These are phyloP conservation scores for Prunus mira DNA, from an alignment of 306 rosid genomes.

Conservation along the genomic window DNA sequence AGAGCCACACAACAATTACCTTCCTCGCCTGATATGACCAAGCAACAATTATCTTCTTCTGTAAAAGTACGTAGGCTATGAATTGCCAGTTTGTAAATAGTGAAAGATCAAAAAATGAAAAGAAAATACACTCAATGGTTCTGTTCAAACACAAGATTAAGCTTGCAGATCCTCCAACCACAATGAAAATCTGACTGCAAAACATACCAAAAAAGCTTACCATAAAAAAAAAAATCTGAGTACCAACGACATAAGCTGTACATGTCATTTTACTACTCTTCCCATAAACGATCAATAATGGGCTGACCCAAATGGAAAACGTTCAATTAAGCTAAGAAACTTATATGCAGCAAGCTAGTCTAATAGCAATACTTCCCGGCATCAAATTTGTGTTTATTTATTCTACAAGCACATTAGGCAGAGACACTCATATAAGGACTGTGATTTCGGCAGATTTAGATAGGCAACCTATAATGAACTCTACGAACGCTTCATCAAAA, in stretches of 20 bases:
- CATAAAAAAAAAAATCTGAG: not conserved
- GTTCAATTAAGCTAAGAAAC: not conserved
- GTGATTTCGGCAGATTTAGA: not conserved
- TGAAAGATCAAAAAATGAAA: too few relatives aligned
- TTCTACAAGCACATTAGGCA: not conserved
- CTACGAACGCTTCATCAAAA: conserved; percentile 62
- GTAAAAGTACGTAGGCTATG: too few relatives aligned
- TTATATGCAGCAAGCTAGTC: not conserved
- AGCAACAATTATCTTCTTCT: too few relatives aligned
- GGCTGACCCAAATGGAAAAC: not conserved
- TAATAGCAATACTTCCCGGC: not conserved
- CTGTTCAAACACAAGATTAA: not conserved
- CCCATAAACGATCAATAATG: not conserved
- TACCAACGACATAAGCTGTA: not conserved
- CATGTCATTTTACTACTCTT: not conserved
- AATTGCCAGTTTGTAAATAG: too few relatives aligned
- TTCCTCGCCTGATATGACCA: not conserved
- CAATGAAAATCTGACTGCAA: not conserved
- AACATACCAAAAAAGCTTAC: not conserved
- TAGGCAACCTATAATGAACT: not conserved
- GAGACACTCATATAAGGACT: not conserved
- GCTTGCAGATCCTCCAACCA: not conserved
- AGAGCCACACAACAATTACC: not conserved
- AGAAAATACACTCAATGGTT: too few relatives aligned
- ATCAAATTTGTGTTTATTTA: conserved; percentile 1